phyloP scores from a whole-genome alignment of 345 rosid genomes.

The Citrus australasica region DNA sequence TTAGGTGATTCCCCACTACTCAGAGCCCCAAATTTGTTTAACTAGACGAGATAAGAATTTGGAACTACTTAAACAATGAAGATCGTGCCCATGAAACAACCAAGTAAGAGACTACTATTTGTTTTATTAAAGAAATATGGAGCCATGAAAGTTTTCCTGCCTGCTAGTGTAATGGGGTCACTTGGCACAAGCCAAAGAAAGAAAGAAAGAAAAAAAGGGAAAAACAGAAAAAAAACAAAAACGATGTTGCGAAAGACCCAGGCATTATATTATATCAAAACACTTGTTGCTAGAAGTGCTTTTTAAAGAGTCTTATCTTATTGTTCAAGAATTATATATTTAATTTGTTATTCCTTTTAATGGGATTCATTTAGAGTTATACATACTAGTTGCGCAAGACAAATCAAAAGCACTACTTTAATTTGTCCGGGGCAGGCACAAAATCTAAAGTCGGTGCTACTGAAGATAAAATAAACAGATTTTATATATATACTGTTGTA shows the following conservation, averaged over 20 bases:
- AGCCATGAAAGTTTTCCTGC: neutral
- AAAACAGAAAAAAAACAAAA: too few relatives aligned
- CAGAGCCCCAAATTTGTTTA: conserved; percentile 14
- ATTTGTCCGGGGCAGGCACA: too few relatives aligned
- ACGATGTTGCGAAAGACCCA: too few relatives aligned
- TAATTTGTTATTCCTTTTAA: too few relatives aligned
- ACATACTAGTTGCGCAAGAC: too few relatives aligned
- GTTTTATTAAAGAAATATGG: neutral
- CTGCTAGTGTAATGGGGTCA: neutral
- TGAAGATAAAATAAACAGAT: too few relatives aligned
- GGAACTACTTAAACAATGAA: neutral
- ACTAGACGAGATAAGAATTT: conserved; percentile 2
- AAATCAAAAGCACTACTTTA: too few relatives aligned
- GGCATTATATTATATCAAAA: neutral
- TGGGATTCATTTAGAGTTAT: neutral
- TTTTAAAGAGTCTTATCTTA: neutral
- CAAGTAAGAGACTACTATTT: neutral
- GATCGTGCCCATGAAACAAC: conserved; percentile 2
- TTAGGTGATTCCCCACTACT: conserved; percentile 45
- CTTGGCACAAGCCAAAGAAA: too few relatives aligned
- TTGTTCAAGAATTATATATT: neutral
- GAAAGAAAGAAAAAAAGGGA: too few relatives aligned
- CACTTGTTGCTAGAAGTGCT: neutral
- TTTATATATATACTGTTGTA: too few relatives aligned
- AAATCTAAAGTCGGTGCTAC: too few relatives aligned